These are phyloP conservation scores for Magnolia sinica DNA, from an alignment of 164 flowering plant species.

Conservation along the genomic window DNA sequence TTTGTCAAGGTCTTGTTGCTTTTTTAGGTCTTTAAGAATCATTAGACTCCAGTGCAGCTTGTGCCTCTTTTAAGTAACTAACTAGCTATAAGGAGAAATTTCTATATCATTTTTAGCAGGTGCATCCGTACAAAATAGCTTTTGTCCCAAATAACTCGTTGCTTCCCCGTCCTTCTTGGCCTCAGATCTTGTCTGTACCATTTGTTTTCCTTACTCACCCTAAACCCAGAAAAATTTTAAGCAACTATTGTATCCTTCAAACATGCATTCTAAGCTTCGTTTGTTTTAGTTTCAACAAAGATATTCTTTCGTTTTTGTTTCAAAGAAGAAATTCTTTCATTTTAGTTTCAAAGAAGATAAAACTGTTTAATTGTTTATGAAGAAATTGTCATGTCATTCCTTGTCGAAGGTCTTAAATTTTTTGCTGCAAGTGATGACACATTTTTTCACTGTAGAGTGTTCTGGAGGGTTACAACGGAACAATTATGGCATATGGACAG, in stretches of 20 bases:
- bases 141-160: not conserved
- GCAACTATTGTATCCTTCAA: too few species aligned
- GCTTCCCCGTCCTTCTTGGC: constrained; percentile 1
- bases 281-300: not conserved
- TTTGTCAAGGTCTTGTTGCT: not conserved
- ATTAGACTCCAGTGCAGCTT: not conserved
- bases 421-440: not conserved
- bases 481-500: constrained; percentile 98
- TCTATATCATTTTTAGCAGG: not conserved
- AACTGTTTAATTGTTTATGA: not conserved
- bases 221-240: not conserved
- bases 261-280: too few species aligned
- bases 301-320: not conserved
- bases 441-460: constrained; percentile 64
- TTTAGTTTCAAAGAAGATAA: not conserved
- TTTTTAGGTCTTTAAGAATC: not conserved
- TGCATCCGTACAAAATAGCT: not conserved
- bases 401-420: not conserved
- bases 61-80: not conserved
- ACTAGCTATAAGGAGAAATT: not conserved
- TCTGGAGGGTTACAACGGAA: constrained; percentile 94
- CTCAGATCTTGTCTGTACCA: not conserved
- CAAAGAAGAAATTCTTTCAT: not conserved
- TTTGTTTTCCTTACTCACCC: not conserved
- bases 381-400: not conserved